phyloP scores from a whole-genome alignment of 345 rosid species.

The Ceriops tagal region DNA sequence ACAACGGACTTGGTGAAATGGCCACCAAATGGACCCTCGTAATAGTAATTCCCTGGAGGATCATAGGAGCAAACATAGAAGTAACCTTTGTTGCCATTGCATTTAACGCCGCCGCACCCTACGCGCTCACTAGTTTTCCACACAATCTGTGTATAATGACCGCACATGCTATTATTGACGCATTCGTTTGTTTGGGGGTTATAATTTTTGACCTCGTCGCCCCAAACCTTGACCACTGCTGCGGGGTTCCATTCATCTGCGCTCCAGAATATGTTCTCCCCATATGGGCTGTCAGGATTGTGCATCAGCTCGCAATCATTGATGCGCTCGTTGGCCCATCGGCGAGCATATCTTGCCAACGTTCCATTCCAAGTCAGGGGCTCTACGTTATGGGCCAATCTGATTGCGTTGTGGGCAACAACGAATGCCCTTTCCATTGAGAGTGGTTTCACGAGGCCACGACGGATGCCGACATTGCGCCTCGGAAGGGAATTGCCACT shows the following conservation, averaged over 20 bases:
- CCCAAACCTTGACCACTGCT: slow-evolving; percentile 38
- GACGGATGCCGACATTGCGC: not conserved
- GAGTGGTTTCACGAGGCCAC: too few species aligned
- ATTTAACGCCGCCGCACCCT: slow-evolving; percentile 39
- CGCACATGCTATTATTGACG: slow-evolving; percentile 25
- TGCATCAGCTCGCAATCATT: slow-evolving; percentile 41
- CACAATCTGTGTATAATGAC: slow-evolving; percentile 60
- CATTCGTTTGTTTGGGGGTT: slow-evolving; percentile 35
- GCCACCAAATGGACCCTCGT: slow-evolving; percentile 40
- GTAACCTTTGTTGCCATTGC: slow-evolving; percentile 23
- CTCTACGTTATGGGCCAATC: slow-evolving; percentile 24
- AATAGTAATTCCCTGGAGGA: slow-evolving; percentile 48
- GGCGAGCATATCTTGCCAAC: slow-evolving; percentile 36
- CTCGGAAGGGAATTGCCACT: not conserved
- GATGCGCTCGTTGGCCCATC: slow-evolving; percentile 33
- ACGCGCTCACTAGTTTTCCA: slow-evolving; percentile 33
- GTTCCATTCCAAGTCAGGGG: slow-evolving; percentile 38
- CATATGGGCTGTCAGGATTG: slow-evolving; percentile 36
- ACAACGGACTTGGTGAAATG: slow-evolving; percentile 8
- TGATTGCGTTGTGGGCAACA: slow-evolving; percentile 38
- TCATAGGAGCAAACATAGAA: slow-evolving; percentile 40
- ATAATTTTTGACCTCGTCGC: slow-evolving; percentile 27
- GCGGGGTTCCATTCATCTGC: slow-evolving; percentile 29
- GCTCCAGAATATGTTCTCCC: slow-evolving; percentile 58
- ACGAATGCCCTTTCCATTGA: slow-evolving; percentile 13